phyloP scores from a whole-genome alignment of 148 eudicot genomes.

The Polygonum maritimum region DNA sequence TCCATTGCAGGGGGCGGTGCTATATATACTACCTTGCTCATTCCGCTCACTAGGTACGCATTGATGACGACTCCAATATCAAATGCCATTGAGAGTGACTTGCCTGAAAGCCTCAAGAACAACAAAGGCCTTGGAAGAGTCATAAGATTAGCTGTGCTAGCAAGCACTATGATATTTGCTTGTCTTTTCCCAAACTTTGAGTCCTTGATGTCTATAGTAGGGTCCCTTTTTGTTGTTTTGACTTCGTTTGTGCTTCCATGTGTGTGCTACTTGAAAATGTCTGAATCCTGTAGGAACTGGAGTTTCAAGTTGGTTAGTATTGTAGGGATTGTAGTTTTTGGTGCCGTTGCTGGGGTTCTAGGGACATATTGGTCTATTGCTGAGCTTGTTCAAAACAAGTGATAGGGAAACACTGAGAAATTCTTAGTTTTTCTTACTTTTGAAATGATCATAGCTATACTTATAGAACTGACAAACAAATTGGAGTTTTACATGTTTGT shows the following conservation, averaged over 20 bases:
- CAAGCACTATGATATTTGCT: background rate
- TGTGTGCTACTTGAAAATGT: background rate
- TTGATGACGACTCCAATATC: slow-evolving; percentile 29
- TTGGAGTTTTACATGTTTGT: too few relatives aligned
- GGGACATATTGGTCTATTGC: background rate
- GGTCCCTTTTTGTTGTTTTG: background rate
- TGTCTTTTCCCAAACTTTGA: background rate
- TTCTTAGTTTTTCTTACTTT: too few relatives aligned
- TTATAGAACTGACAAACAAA: too few relatives aligned
- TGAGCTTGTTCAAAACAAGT: background rate
- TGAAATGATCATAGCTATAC: too few relatives aligned
- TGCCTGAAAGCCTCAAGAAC: too few relatives aligned
- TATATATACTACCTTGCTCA: slow-evolving; percentile 30
- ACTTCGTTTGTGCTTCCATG: background rate
- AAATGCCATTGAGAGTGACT: slow-evolving; percentile 18
- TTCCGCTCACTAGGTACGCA: slow-evolving; percentile 29
- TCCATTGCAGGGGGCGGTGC: slow-evolving; percentile 19
- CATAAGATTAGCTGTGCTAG: background rate
- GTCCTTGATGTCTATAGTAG: background rate
- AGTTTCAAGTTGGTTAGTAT: background rate
- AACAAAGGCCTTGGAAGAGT: too few relatives aligned
- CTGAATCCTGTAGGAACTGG: background rate
- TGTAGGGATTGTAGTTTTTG: background rate
- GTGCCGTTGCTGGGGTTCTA: background rate
- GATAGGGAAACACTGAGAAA: background rate